Evolutionary conservation across 208 protist species (phyloP), one percentile per base, ranked within the genome.

Genomic region (Wallacemonas rigidus): DNA sequence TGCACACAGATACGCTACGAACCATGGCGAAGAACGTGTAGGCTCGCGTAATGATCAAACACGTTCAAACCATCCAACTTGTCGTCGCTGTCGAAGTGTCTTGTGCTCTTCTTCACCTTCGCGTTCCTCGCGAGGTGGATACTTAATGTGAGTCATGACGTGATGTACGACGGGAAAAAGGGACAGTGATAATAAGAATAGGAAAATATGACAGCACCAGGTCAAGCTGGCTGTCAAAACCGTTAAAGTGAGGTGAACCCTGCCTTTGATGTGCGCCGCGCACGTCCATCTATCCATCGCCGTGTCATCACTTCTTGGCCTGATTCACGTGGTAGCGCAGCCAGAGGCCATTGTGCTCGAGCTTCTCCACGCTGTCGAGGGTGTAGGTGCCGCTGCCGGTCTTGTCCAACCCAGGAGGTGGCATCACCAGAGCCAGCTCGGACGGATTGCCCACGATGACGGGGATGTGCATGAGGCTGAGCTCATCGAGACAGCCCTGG

Each of bases 301-400:
- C 26, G 26, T 26, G 26, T 26, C 26, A 26, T 38, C 35, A 62
- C 26, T 44, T 11, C n/a, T 65, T 48, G 41, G 9, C 5, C 36
- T 38, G n/a, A 6, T 65, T 65, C n/a, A 65, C 41, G 26, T 65
- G 60, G 67, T 77, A 72, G 39, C 72, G 67, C 15, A 72, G 51
- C 73, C 73, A 77, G 36, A 72, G 57, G 6, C 58, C 67, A 36
- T 60, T 58, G 60, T 77, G 47, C 65, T 36, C 43, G 9, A 77
- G 73, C 67, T 77, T 77, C 67, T 77, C 73, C 36, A 72, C 73
- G 35, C 56, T 54, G 50, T 72, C 65, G 17, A 76, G 56, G n/a
- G 60, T 51, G 43, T 53, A 65, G 6, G 60, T 48, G n/a, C 41
- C 60, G 43, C 60, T 50, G 41, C 60, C 60, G 7, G 60, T 65